Evolutionary conservation across 352 stramenopile species (phyloP).

Genomic region (Phytophthora sp.): DNA sequence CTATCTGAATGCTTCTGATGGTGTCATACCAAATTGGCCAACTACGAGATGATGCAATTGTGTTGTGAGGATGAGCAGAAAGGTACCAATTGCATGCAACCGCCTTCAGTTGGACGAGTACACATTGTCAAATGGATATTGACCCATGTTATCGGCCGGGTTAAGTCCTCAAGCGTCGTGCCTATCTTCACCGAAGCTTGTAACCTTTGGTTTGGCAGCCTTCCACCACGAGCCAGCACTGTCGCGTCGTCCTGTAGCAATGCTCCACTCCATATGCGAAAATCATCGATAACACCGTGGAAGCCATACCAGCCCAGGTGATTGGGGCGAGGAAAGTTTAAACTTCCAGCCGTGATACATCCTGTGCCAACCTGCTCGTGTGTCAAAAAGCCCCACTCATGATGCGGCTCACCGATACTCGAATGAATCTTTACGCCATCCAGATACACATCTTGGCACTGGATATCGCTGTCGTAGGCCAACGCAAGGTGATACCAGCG

Average conservation of each 20-base stretch:
- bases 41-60: conserved; percentile 19
- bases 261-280: conserved; percentile 36
- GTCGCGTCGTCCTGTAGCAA: conserved; percentile 11
- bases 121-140: conserved; percentile 23
- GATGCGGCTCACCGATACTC: neutral
- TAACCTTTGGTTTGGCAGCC: neutral
- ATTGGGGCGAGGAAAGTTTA: conserved; percentile 2
- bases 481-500: conserved; percentile 50
- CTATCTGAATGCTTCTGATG: too few species aligned
- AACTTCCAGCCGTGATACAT: conserved; percentile 10
- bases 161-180: neutral
- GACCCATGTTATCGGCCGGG: conserved; percentile 9
- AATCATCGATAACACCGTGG: conserved; percentile 40
- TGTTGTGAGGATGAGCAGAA: conserved; percentile 4
- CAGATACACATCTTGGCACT: conserved; percentile 35
- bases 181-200: conserved; percentile 6
- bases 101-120: conserved; percentile 23
- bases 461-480: conserved; percentile 25
- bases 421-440: conserved; percentile 28
- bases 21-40: too few species aligned
- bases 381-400: conserved; percentile 21
- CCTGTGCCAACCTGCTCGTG: conserved; percentile 39
- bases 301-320: conserved; percentile 40
- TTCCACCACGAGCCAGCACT: conserved; percentile 9
- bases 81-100: conserved; percentile 5